Conservation (phyloP, 768 basidiomycete genomes). For the Amanita rubescens region DNA sequence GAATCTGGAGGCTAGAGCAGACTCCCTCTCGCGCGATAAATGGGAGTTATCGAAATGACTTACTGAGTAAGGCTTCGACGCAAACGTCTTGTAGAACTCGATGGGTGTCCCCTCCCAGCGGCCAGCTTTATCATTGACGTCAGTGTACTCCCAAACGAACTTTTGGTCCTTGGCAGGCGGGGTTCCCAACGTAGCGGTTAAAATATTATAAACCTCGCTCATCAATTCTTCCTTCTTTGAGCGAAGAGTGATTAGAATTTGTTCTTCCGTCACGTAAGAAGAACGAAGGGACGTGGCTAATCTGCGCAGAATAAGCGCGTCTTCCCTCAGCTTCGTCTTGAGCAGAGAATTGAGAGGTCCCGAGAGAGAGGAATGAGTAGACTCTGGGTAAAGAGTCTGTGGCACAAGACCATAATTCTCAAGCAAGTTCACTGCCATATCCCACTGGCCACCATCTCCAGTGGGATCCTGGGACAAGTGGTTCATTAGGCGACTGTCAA, state of each 20-base stretch:
- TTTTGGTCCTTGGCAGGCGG: constrained; percentile 66
- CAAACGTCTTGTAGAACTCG: constrained; percentile 71
- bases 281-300: constrained; percentile 48
- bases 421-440: constrained; percentile 65
- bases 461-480: constrained; percentile 74
- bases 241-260: constrained; percentile 49
- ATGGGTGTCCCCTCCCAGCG: constrained; percentile 75
- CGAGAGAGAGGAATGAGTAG: constrained; percentile 72
- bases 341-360: constrained; percentile 68
- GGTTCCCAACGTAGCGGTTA: constrained; percentile 81
- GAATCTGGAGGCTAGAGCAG: constrained; percentile 53
- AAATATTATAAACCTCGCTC: constrained; percentile 75
- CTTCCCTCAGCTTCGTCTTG: constrained; percentile 88
- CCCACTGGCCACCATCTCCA: constrained; percentile 92
- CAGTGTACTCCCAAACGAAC: constrained; percentile 88
- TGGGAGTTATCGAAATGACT: constrained; percentile 8
- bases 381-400: constrained; percentile 76
- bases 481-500: constrained; percentile 78
- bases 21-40: neutral
- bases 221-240: constrained; percentile 82
- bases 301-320: constrained; percentile 72
- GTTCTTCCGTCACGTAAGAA: constrained; percentile 38
- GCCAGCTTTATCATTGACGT: constrained; percentile 65
- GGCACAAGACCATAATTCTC: constrained; percentile 85
- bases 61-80: constrained; percentile 48